Evolutionary conservation across 176 grass and related monocot species (phyloP).

Genomic region (Oryza glaberrima): DNA sequence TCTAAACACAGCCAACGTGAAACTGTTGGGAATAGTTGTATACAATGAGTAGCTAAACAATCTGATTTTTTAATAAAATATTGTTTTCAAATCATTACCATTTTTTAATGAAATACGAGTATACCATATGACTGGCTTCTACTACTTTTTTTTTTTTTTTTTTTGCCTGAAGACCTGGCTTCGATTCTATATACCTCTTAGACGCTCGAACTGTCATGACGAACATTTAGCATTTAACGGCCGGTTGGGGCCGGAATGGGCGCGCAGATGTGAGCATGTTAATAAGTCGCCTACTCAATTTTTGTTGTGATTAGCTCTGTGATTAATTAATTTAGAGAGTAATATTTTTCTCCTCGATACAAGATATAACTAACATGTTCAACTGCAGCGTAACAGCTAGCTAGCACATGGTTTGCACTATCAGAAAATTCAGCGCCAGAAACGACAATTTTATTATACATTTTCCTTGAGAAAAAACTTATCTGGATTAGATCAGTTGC

Average conservation of each 20-base stretch:
- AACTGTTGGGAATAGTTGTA: no score
- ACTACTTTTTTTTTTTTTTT: no score
- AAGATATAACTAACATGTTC: background rate
- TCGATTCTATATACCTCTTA: no score
- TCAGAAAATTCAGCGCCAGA: conserved; percentile 17
- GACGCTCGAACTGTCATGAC: background rate
- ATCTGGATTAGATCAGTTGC: conserved; percentile 26
- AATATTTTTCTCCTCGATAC: background rate
- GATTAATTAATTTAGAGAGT: background rate
- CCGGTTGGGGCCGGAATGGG: background rate
- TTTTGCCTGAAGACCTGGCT: no score
- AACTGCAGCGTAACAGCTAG: background rate
- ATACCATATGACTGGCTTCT: no score
- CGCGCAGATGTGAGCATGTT: background rate
- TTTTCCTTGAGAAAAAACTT: background rate
- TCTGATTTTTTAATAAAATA: no score
- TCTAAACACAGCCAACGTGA: no score
- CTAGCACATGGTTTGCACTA: background rate
- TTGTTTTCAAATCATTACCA: no score
- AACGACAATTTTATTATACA: no score
- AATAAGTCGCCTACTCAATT: background rate
- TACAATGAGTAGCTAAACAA: no score
- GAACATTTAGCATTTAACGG: background rate
- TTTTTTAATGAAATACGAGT: no score
- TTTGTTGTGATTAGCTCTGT: background rate